Conservation (phyloP, 441 rosid species). For the Arabidopsis hybrid region DNA sequence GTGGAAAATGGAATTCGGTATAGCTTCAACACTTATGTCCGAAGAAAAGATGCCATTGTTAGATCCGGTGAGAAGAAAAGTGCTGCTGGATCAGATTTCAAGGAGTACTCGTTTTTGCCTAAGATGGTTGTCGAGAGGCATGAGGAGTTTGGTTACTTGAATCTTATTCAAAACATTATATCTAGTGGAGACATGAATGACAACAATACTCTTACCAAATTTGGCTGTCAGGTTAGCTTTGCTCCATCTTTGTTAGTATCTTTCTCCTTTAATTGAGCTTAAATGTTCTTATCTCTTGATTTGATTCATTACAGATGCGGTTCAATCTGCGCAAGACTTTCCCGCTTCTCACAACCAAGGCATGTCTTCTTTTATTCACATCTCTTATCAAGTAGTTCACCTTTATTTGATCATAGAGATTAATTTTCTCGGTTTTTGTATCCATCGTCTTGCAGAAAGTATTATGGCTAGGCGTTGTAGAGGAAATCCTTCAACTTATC, state of each 20-base stretch:
- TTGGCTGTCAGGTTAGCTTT: slow-evolving; percentile 82
- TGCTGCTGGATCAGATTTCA: not conserved
- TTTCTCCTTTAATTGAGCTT: not conserved
- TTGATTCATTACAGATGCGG: slow-evolving; percentile 61
- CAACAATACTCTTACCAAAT: slow-evolving; percentile 76
- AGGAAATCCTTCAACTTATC: slow-evolving; percentile 84
- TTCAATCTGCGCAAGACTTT: slow-evolving; percentile 87
- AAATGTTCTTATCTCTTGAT: not conserved
- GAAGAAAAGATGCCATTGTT: slow-evolving; percentile 54
- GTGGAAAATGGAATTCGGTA: slow-evolving; percentile 67
- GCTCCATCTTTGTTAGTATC: not conserved
- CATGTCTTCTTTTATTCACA: slow-evolving; percentile 31
- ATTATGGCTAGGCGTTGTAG: slow-evolving; percentile 88
- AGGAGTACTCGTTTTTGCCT: slow-evolving; percentile 66
- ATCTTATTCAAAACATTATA: slow-evolving; percentile 71
- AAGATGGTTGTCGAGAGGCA: slow-evolving; percentile 77
- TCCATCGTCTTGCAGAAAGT: slow-evolving; percentile 61
- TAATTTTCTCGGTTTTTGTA: not conserved
- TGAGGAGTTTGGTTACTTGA: slow-evolving; percentile 78
- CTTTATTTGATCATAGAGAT: not conserved
- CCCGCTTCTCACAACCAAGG: slow-evolving; percentile 93
- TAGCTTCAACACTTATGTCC: slow-evolving; percentile 77
- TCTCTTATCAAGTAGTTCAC: not conserved
- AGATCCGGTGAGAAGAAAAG: slow-evolving; percentile 48
- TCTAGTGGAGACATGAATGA: slow-evolving; percentile 69